Percentiles rank a stretch among this genome's conserved stretches.
Conservation (phyloP, 768 basidiomycete species). For the Lepiota venenata region DNA sequence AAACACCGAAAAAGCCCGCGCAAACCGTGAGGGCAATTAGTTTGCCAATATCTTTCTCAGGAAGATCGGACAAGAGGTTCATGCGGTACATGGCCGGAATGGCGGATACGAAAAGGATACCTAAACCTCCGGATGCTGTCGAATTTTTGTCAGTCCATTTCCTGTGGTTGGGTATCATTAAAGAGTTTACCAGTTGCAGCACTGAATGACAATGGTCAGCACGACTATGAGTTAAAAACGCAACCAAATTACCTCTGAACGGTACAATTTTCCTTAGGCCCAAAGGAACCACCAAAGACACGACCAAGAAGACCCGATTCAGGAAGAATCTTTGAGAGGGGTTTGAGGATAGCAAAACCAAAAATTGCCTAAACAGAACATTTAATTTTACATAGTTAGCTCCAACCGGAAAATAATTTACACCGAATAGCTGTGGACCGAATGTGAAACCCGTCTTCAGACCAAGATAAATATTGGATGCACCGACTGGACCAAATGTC, state of each 20-base stretch:
- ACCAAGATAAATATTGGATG: constrained; percentile 66
- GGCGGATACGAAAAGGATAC: constrained; percentile 57
- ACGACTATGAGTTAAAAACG: background rate
- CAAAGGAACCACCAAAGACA: constrained; percentile 53
- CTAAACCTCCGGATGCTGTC: constrained; percentile 51
- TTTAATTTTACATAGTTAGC: background rate
- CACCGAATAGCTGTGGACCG: constrained; percentile 60
- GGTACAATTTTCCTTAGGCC: constrained; percentile 66
- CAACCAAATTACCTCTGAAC: constrained; percentile 41
- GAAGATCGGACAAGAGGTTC: constrained; percentile 39
- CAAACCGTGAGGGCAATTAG: constrained; percentile 53
- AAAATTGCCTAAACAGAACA: constrained; percentile 40
- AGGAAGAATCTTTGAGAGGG: constrained; percentile 46
- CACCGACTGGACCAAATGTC: constrained; percentile 33
- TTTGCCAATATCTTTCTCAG: constrained; percentile 49
- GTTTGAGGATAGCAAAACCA: constrained; percentile 59
- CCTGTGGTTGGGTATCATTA: constrained; percentile 12
- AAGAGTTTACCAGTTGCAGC: constrained; percentile 43
- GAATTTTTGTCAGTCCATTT: constrained; percentile 3
- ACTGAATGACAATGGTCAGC: constrained; percentile 19
- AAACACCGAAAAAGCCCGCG: constrained; percentile 58
- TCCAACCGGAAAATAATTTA: constrained; percentile 18
- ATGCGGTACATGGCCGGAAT: constrained; percentile 61
- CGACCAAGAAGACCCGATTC: constrained; percentile 40
- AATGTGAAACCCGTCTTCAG: constrained; percentile 69